phyloP scores from a whole-genome alignment of 164 flowering plant genomes.

The Vitis rotundifolia region DNA sequence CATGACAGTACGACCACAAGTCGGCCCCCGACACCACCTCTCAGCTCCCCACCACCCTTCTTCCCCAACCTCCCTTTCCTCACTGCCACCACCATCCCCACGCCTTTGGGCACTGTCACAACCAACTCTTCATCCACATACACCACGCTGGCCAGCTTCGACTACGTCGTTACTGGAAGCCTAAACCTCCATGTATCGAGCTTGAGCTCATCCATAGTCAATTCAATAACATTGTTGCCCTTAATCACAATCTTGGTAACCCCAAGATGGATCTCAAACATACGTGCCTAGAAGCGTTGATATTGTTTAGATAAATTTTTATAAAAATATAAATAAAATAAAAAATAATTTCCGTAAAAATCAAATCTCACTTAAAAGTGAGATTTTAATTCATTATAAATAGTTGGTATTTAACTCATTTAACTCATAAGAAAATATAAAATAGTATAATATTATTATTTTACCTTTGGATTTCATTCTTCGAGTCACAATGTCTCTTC shows the following conservation, averaged over 20 bases:
- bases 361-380: too few species aligned
- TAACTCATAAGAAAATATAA: too few species aligned
- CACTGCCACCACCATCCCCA: conserved; percentile 19
- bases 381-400: too few species aligned
- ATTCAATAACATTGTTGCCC: conserved; percentile 25
- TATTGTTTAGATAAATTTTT: too few species aligned
- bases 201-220: conserved; percentile 55
- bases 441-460: too few species aligned
- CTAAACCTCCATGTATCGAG: conserved; percentile 83
- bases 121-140: conserved; percentile 69
- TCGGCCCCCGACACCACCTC: conserved; percentile 40
- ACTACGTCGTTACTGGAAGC: conserved; percentile 65
- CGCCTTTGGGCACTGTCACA: conserved; percentile 80
- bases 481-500: too few species aligned
- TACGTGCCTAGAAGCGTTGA: too few species aligned
- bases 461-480: too few species aligned
- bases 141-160: conserved; percentile 70
- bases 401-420: too few species aligned
- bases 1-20: conserved; percentile 64
- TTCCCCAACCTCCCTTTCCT: conserved; percentile 25
- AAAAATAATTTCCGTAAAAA: too few species aligned
- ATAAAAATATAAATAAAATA: too few species aligned
- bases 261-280: conserved; percentile 68
- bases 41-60: conserved; percentile 25
- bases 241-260: conserved; percentile 70